Base-by-base conservation (phyloP, 2,329 filamentous ascomycete genomes). In the Neofusicoccum cordaticola region DNA sequence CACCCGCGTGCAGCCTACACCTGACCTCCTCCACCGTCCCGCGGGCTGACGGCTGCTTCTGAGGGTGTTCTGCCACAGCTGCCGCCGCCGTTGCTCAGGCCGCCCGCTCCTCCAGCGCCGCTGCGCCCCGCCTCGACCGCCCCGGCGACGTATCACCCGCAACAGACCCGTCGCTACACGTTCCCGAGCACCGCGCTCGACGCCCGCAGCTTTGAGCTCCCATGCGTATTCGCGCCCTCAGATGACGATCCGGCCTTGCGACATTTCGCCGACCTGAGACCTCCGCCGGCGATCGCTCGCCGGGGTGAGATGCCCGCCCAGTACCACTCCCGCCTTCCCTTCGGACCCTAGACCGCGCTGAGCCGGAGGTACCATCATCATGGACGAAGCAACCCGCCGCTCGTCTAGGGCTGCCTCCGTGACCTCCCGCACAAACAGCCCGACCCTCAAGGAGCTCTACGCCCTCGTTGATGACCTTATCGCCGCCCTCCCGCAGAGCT, bases 331-430 rank as follows among this genome's bases (percentile, higher is more conserved):
- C 69, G 67, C 62, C 69, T 66, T 68, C 68, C 61, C 35, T 66
- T 69, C 41, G 65, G 68, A 71, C 62, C 68, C 68, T 65, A 65
- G 62, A 53, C 66, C 65, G 67, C 71, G 67, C 72, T 68, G 68
- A 70, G 69, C 68, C 67, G 63, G 72, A 66, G 70, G 71, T 68
- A 68, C 68, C 65, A 69, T 66, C 70, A 76, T 70, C 63, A 77
- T 77, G 75, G 71, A 67, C 27, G 45, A 72, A 60, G 71, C 71
- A 13, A 67, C 72, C 45, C 75, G 77, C 67, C 69, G 75, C 66
- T 76, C 75, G 63, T 77, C 75, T 57, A 76, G 75, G 63, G 74
- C 75, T 57, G 74, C 75, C 67, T 77, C 75, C 64, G 69, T 73
- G 68, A 67, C 75, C 76, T 67, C 69, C 74, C 65, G 77, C 75